Evolutionary conservation across 192 early-diverging fungal species (phyloP).

Genomic region (Chytriomyces hyalinus): DNA sequence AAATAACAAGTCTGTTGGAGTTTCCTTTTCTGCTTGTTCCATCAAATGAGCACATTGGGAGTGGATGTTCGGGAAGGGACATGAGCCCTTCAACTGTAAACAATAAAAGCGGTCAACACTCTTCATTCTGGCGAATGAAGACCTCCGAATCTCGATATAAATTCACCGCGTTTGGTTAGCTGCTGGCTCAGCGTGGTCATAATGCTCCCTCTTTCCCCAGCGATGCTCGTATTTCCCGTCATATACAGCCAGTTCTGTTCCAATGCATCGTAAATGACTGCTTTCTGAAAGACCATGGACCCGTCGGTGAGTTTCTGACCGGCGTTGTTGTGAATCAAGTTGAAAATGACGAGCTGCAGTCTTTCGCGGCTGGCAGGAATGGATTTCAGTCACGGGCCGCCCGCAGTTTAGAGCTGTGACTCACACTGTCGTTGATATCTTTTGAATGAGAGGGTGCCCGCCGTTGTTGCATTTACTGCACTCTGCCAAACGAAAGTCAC

Average conservation of each 20-base stretch:
- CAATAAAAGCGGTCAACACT: not conserved
- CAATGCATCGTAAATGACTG: conserved; percentile 11
- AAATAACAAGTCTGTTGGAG: not conserved
- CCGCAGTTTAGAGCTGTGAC: not conserved
- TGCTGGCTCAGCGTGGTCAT: conserved; percentile 30
- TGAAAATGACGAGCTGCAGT: conserved; percentile 23
- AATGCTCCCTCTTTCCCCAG: conserved; percentile 13
- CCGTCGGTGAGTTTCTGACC: conserved; percentile 23
- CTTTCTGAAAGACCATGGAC: conserved; percentile 24
- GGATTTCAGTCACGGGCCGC: not conserved
- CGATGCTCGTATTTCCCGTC: conserved; percentile 17
- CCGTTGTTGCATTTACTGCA: conserved; percentile 24
- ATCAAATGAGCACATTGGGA: conserved; percentile 27
- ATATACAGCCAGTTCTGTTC: conserved; percentile 31
- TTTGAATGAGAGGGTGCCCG: conserved; percentile 6
- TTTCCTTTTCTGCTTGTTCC: conserved; percentile 24
- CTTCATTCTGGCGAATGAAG: too few species aligned
- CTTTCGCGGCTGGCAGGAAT: conserved; percentile 22
- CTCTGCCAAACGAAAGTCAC: not conserved
- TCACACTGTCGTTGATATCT: conserved; percentile 24
- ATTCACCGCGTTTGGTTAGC: conserved; percentile 19
- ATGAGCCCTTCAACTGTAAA: conserved; percentile 28
- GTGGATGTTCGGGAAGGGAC: conserved; percentile 20
- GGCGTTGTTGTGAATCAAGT: conserved; percentile 20
- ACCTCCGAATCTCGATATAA: not conserved